Evolutionary conservation across 768 basidiomycete species (phyloP), one percentile per base, ranked within the genome.

Genomic region (Pleurotus djamor): DNA sequence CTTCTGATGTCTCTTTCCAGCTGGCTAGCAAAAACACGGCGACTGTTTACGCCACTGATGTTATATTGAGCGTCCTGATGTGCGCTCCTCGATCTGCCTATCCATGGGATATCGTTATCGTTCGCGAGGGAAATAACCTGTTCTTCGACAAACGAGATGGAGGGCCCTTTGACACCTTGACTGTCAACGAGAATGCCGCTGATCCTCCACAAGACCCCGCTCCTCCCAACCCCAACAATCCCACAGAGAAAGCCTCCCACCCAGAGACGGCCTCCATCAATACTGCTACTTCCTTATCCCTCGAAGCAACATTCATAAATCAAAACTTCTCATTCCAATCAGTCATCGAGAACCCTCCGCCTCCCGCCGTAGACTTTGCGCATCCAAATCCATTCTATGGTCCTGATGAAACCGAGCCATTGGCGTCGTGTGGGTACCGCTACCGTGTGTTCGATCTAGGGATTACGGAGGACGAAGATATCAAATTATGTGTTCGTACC

Each of bases 221-320:
- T 14, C 84, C 93, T 51, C 84, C 87, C 13, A 92, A 92, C 66
- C 85, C 88, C 9, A 91, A 88, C 70, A 89, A 91, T 62, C 87
- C 88, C 1, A 68, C 72, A n/a, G 90, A 91, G 66, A 91, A 88
- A 65, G 64, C 72, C 3, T 71, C 80, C 1, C 73, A 74, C 4
- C 84, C 84, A 21, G 95, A 96, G 64, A 76, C 81, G 1, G 89
- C 92, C 5, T 85, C 91, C 4, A 94, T 98, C 74, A 99, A 99
- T 76, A 86, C 93, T 4, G 92, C 95, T 0, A 92, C 92, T 4
- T 94, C 93, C 0, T 81, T 99, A 32, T 96, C 96, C 0, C 83
- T 98, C 36, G 97, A 99, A 74, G 97, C 97, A 4, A 98, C 96
- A 32, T 98, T 96, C 75, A 94, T 99, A 79, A 98, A 98, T 78